Evolutionary conservation across 179 eudicot species (phyloP), one percentile per base, ranked within the genome.

Genomic region (Drosera spatulata): DNA sequence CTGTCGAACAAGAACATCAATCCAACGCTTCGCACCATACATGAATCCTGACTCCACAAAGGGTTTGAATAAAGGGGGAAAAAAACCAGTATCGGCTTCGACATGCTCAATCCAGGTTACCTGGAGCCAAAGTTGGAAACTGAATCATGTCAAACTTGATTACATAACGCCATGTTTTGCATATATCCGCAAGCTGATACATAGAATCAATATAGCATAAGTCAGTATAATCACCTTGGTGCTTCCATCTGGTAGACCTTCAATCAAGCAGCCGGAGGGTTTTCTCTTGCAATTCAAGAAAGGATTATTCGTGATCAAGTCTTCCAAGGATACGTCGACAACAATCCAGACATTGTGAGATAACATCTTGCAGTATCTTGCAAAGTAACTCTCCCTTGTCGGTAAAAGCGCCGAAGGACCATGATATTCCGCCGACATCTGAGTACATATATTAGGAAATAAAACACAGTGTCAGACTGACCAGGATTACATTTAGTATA

Each of bases 81-180:
- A 57, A 6, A 0, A 6, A 37, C 66, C 51, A 22, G 67, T 39
- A 53, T 71, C 68, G 6, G 61, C 71, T 66, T 77, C 79, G 10
- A 75, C 70, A 55, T 86, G 82, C 68, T 86, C 95, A 65, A 86
- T 73, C 87, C 89, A 86, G 61, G 75, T 78, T 9, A 86, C 84
- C 95, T 86, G 56, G 41, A 54, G 49, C 33, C 54, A 40, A 2
- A 22, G 1, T 22, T 22, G 33, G 33, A 22, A 22, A 22, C 33
- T 22, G 33, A 22, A 22, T 22, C 33, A 22, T 22, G 33, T 22
- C 33, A 22, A 22, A 22, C 33, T 22, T 22, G 33, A 22, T 22
- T 22, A 22, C 33, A 22, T 22, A 22, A 22, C 33, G 33, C 33
- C 33, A 22, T 22, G 33, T 22, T 22, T 22, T 22, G 33, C 33